A percentile compares a stretch with the other conserved stretches of the same genome.
Conservation (phyloP, 192 early-diverging fungal genomes). For the Spizellomyces sp. region DNA sequence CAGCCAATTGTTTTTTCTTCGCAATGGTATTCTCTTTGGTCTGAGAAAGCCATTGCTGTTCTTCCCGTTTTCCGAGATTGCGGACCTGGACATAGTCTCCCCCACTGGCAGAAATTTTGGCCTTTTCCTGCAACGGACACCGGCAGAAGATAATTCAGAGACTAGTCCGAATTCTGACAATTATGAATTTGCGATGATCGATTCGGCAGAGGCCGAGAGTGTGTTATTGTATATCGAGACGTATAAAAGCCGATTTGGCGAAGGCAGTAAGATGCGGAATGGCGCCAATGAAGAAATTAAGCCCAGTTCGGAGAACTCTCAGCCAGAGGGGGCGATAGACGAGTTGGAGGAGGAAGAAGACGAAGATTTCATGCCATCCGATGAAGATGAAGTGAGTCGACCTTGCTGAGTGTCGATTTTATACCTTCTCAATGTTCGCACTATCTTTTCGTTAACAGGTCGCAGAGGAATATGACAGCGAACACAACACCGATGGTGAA, state of each 20-base stretch:
- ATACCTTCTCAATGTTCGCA: background rate
- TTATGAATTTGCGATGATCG: slow-evolving; percentile 15
- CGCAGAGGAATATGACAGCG: slow-evolving; percentile 33
- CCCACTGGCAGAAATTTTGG: slow-evolving; percentile 4
- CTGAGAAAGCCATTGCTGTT: slow-evolving; percentile 59
- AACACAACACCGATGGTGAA: slow-evolving; percentile 15
- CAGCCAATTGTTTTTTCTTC: slow-evolving; percentile 45
- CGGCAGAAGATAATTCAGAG: background rate
- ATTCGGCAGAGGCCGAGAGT: background rate
- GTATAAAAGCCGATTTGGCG: slow-evolving; percentile 9
- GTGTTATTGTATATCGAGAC: slow-evolving; percentile 4
- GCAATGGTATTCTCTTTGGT: slow-evolving; percentile 52
- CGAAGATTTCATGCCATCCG: slow-evolving; percentile 30
- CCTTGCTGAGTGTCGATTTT: background rate
- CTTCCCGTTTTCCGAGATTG: slow-evolving; percentile 38
- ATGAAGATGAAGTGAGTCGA: background rate
- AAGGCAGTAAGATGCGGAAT: background rate
- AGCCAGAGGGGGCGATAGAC: background rate
- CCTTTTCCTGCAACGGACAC: background rate
- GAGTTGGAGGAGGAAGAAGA: slow-evolving; percentile 18
- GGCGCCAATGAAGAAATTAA: background rate
- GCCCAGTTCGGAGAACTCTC: background rate
- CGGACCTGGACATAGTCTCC: slow-evolving; percentile 26
- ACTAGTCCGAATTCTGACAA: background rate
- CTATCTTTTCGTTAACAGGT: background rate